A percentile compares a stretch with the other conserved stretches of the same genome.
These are phyloP conservation scores for Huntiella abstrusa DNA, from an alignment of 2,329 filamentous ascomycete genomes.

Conservation along the genomic window DNA sequence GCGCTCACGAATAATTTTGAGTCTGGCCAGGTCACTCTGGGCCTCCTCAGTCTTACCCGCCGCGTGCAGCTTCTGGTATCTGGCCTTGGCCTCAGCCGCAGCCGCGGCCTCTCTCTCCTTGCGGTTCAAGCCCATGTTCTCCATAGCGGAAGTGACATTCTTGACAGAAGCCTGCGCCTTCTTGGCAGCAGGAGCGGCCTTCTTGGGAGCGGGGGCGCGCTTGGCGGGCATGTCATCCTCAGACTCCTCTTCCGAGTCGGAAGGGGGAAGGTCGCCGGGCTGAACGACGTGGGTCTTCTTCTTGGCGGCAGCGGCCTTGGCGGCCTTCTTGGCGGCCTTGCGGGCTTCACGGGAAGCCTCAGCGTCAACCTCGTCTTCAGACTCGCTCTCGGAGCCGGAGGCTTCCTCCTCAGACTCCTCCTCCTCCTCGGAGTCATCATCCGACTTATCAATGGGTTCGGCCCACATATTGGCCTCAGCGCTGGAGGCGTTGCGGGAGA, in stretches of 20 bases:
- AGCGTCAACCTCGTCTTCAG: slow-evolving; percentile 32
- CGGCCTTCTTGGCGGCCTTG: slow-evolving; percentile 69
- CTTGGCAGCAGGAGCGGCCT: slow-evolving; percentile 23
- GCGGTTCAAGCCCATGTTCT: slow-evolving; percentile 31
- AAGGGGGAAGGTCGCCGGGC: slow-evolving; percentile 70
- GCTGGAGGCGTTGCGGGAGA: slow-evolving; percentile 77
- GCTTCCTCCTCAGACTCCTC: slow-evolving; percentile 33
- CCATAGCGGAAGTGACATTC: slow-evolving; percentile 33
- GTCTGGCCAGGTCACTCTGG: slow-evolving; percentile 66
- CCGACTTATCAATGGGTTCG: slow-evolving; percentile 25
- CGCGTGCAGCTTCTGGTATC: slow-evolving; percentile 78
- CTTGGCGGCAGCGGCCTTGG: slow-evolving; percentile 71
- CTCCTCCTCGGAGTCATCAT: slow-evolving; percentile 33
- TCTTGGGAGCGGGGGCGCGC: slow-evolving; percentile 68
- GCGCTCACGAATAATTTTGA: slow-evolving; percentile 68
- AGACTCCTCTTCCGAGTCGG: slow-evolving; percentile 32
- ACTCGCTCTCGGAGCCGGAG: slow-evolving; percentile 29
- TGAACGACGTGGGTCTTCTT: slow-evolving; percentile 53
- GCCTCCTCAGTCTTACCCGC: slow-evolving; percentile 96
- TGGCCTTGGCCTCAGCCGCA: slow-evolving; percentile 73
- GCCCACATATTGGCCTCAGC: slow-evolving; percentile 71
- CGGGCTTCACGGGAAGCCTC: slow-evolving; percentile 62
- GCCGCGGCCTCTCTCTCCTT: slow-evolving; percentile 57
- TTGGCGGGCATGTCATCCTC: slow-evolving; percentile 43
- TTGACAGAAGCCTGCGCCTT: slow-evolving; percentile 28